Evolutionary conservation across 352 stramenopile genomes (phyloP), one percentile per base, ranked within the genome.

Genomic region (Globisporangium yorkense): DNA sequence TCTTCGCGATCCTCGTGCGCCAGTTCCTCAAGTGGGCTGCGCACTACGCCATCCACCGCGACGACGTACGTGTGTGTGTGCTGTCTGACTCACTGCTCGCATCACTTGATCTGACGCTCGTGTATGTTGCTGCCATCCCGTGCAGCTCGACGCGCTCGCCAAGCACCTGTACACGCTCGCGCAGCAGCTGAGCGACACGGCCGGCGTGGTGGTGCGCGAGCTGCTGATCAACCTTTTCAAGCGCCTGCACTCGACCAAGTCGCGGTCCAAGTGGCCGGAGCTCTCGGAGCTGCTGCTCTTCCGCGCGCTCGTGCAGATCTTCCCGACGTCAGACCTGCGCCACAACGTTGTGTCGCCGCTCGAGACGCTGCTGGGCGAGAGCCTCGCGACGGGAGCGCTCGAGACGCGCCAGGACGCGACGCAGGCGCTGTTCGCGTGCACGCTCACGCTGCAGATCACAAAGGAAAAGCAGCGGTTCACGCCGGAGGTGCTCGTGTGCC

Each of bases 261-360:
- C 82, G 18, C 74, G 70, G n/a, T 84, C 74, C 37, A 77, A 81
- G 48, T 98, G 89, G 90, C 89, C 93, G 18, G 83, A 83, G 21
- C 80, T 94, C 7, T 78, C 88, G 21, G 89, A 96, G 47, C 64
- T 98, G 43, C 70, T 99, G 50, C 70, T 98, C 31, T 88, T 98
- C 57, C 86, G 89, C 56, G 78, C 84, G 9, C 55, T 98, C 8
- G 77, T 75, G 2, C 77, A 96, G 45, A 81, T 99, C 41, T 99
- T 98, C 70, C 92, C 93, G 20, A 87, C 88, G 2, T 97, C 94
- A 6, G 96, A 99, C 75, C 76, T 94, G 67, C 80, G 89, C n/a
- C 94, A 99, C 71, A 89, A 96, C 51, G 85, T 99, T 29, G 70
- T 98, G 21, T 97, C 90, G 45, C 94, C 94, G 0, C 77, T 94